Percentiles rank a stretch among this genome's conserved stretches.
phyloP scores from a whole-genome alignment of 2,329 filamentous ascomycete species.

The Paramyrothecium sp. region DNA sequence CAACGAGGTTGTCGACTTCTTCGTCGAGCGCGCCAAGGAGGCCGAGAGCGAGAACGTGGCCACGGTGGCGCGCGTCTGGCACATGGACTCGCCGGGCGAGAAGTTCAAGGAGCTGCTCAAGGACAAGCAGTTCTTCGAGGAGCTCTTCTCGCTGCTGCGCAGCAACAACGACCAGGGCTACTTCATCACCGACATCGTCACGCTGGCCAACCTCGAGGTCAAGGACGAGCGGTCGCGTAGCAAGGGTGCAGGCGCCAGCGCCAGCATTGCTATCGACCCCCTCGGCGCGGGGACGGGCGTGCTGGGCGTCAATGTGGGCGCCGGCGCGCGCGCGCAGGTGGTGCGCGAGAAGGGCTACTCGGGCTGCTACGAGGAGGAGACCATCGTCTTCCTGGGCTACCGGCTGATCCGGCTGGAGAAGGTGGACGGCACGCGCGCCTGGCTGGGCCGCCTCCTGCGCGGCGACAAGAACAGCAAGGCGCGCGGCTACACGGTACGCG shows the following conservation, averaged over 20 bases:
- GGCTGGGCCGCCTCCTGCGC: slow-evolving; percentile 36
- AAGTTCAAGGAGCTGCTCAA: slow-evolving; percentile 25
- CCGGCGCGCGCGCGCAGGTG: slow-evolving; percentile 12
- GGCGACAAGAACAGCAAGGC: slow-evolving; percentile 36
- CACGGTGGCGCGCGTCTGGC: slow-evolving; percentile 25
- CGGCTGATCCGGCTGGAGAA: slow-evolving; percentile 23
- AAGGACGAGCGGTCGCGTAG: slow-evolving; percentile 5
- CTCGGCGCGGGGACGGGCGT: not conserved
- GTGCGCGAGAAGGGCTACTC: slow-evolving; percentile 18
- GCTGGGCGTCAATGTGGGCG: slow-evolving; percentile 14
- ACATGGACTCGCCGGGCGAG: slow-evolving; percentile 25
- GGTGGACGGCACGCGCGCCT: slow-evolving; percentile 20
- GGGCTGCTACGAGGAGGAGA: slow-evolving; percentile 21
- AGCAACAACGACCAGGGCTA: slow-evolving; percentile 20
- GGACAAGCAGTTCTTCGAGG: slow-evolving; percentile 22
- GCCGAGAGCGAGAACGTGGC: slow-evolving; percentile 16
- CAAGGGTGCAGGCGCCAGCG: not conserved
- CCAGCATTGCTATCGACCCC: not conserved
- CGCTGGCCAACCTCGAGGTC: slow-evolving; percentile 21
- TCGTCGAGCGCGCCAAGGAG: slow-evolving; percentile 19
- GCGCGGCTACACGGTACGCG: slow-evolving; percentile 18
- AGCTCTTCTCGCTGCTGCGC: slow-evolving; percentile 22
- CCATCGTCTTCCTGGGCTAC: slow-evolving; percentile 23
- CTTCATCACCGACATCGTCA: slow-evolving; percentile 25
- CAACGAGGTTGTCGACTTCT: slow-evolving; percentile 22